Percentiles rank a stretch among this genome's conserved stretches.
These are phyloP conservation scores for Phaseolus coccineus DNA, from an alignment of 331 rosid genomes.

Conservation along the genomic window DNA sequence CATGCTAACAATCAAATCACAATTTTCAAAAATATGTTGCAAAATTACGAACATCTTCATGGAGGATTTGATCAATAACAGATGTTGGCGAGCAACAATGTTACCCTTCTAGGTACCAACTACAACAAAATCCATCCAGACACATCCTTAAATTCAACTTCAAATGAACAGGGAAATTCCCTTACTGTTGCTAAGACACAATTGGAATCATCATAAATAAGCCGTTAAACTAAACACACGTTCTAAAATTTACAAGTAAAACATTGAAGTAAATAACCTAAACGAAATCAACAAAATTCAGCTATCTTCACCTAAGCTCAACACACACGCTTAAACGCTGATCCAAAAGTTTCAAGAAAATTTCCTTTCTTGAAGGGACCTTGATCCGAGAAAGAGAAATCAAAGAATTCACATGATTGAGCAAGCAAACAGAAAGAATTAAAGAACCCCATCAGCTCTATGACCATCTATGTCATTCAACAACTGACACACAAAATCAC, in stretches of 20 bases:
- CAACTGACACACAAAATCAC: constrained; percentile 1
- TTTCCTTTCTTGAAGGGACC: not conserved
- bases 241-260: constrained; percentile 10
- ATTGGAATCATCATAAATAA: constrained; percentile 12
- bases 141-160: constrained; percentile 26
- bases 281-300: constrained; percentile 16
- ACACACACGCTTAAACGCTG: constrained; percentile 25
- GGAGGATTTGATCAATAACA: constrained; percentile 3
- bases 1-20: constrained; percentile 20
- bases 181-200: not conserved
- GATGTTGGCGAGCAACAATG: not conserved
- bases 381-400: constrained; percentile 36
- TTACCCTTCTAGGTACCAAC: constrained; percentile 10
- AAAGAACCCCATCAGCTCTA: constrained; percentile 21
- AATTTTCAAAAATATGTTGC: constrained; percentile 27
- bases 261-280: constrained; percentile 36
- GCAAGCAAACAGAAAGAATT: constrained; percentile 20
- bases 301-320: constrained; percentile 39
- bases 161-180: constrained; percentile 15
- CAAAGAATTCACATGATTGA: constrained; percentile 41
- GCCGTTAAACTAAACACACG: not conserved
- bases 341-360: not conserved
- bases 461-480: constrained; percentile 1
- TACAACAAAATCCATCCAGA: constrained; percentile 28
- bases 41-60: constrained; percentile 17